Evolutionary conservation across 1,284 basidiomycete genomes (phyloP).

Genomic region (Kalmanozyma brasiliensis): DNA sequence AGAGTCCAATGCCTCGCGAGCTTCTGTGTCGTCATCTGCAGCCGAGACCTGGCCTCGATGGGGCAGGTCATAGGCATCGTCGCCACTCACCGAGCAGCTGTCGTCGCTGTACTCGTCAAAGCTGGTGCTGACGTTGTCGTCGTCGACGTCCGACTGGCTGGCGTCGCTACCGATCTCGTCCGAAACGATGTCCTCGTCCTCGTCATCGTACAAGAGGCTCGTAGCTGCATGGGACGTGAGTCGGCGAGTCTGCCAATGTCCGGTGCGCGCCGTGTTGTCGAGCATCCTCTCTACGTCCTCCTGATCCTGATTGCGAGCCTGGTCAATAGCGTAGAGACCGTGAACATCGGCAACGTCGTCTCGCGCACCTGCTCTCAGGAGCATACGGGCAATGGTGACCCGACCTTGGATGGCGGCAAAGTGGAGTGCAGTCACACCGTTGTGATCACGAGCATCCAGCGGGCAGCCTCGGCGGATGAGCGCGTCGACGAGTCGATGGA

Average conservation of each 20-base stretch:
- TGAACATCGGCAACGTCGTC: slow-evolving; percentile 78
- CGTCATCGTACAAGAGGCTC: slow-evolving; percentile 57
- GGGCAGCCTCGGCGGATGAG: slow-evolving; percentile 80
- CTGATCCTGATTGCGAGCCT: slow-evolving; percentile 75
- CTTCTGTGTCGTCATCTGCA: slow-evolving; percentile 25
- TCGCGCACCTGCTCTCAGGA: slow-evolving; percentile 83
- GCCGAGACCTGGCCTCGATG: not conserved
- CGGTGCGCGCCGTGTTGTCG: slow-evolving; percentile 39
- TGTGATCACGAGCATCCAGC: slow-evolving; percentile 84
- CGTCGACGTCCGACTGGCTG: slow-evolving; percentile 54
- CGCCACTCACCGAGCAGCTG: slow-evolving; percentile 29
- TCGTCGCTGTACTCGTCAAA: slow-evolving; percentile 56
- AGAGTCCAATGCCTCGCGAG: slow-evolving; percentile 25
- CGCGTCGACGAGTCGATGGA: slow-evolving; percentile 78
- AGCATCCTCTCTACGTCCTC: slow-evolving; percentile 70
- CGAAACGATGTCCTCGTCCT: slow-evolving; percentile 33
- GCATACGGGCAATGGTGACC: slow-evolving; percentile 75
- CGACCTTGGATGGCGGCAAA: slow-evolving; percentile 81
- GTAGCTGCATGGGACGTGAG: slow-evolving; percentile 48
- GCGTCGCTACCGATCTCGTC: slow-evolving; percentile 50
- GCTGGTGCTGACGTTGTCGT: slow-evolving; percentile 61
- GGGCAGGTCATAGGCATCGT: slow-evolving; percentile 13
- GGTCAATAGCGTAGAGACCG: slow-evolving; percentile 83
- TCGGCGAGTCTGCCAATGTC: slow-evolving; percentile 41
- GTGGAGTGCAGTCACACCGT: slow-evolving; percentile 90